Percentiles rank a stretch among this genome's conserved stretches.
These are phyloP conservation scores for Aristolochia californica DNA, from an alignment of 164 flowering plant genomes.

Conservation along the genomic window DNA sequence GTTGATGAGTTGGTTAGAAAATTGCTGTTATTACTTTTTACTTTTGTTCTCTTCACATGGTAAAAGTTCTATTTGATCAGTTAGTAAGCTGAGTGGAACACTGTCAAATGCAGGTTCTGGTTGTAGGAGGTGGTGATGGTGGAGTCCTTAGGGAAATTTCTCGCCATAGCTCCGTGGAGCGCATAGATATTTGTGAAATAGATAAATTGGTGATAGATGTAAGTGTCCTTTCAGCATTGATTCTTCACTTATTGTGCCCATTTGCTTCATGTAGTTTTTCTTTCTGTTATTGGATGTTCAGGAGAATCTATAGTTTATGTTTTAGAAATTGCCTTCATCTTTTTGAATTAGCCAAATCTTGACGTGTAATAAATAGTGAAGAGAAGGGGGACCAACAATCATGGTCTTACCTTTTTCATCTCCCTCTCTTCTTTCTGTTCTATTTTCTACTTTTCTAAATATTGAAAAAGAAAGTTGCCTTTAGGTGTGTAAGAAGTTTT, in stretches of 20 bases:
- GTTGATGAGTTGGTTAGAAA: no score
- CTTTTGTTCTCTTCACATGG: no score
- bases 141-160: conserved; percentile 90
- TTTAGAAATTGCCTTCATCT: no score
- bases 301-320: no score
- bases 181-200: conserved; percentile 92
- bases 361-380: no score
- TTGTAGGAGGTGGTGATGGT: conserved; percentile 99
- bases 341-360: no score
- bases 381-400: no score
- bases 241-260: background rate
- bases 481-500: conserved; percentile 65
- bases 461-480: background rate
- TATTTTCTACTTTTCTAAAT: background rate
- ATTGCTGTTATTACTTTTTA: no score
- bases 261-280: no score
- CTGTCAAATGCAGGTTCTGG: conserved; percentile 66
- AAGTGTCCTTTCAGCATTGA: conserved; percentile 18
- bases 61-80: no score
- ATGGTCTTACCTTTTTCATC: no score
- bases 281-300: no score
- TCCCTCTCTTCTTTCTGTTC: background rate
- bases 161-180: conserved; percentile 81
- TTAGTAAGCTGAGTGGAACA: background rate
- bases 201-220: conserved; percentile 95